Evolutionary conservation across 192 early-diverging fungal species (phyloP), one percentile per base, ranked within the genome.

Genomic region (Kickxella alabastrina): DNA sequence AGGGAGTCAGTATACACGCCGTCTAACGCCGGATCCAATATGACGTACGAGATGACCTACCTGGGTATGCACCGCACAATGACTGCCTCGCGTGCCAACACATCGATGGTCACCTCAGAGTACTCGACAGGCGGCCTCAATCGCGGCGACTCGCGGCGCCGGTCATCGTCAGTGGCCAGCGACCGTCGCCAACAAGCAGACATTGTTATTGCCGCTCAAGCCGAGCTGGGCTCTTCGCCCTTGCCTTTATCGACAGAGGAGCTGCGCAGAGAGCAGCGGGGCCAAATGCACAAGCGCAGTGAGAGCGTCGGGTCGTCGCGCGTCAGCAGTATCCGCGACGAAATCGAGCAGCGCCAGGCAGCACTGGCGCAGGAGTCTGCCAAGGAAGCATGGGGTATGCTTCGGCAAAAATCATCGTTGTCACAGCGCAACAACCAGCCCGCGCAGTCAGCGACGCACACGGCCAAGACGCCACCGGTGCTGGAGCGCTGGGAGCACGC

Each of bases 281-380:
- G 34, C 17, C 53, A 28, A 34, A 36, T 42, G 29, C 71, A 74
- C 31, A 22, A 22, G 34, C 64, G 71, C 4, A 75, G 71, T 54
- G 60, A 55, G 27, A 75, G 71, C 44, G 37, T 56, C 1, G 71
- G 60, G 3, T 73, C 66, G 21, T 71, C 70, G 39, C 55, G 65
- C 13, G 71, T 75, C 43, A 75, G 71, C 60, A 75, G 65, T 28
- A 64, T 75, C 18, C 71, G 71, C 49, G 61, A 68, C 1, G 65
- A 49, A 38, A 52, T 68, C 32, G 71, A 68, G 43, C 64, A 75
- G 49, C 37, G 56, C 6, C 38, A 52, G 36, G 27, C 44, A 46
- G 44, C 27, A 46, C 3, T 4, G 26, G 14, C 32, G 14, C 47
- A 49, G 47, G 32, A 49, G 17, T 18, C 22, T 13, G 32, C 29